Evolutionary conservation across 805 yeast species (phyloP).

Genomic region (Metschnikowia cubensis): DNA sequence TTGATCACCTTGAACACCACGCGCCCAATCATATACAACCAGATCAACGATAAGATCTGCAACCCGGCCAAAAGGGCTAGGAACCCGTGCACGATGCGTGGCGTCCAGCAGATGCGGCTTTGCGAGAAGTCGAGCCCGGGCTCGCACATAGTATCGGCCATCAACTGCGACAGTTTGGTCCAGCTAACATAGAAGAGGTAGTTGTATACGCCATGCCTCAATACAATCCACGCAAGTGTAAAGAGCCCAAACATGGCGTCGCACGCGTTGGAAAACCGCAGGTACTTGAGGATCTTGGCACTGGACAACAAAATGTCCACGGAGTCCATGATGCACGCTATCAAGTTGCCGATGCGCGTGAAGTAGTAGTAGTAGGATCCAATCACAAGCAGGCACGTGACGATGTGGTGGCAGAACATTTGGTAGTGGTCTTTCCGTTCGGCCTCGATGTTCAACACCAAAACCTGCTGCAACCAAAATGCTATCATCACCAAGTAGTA

Average conservation of each 20-base stretch:
- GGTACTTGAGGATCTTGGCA: constrained; percentile 76
- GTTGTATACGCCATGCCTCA: constrained; percentile 73
- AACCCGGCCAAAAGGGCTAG: constrained; percentile 56
- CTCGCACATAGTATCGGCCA: constrained; percentile 45
- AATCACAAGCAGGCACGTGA: constrained; percentile 61
- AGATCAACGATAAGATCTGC: constrained; percentile 60
- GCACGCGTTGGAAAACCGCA: constrained; percentile 56
- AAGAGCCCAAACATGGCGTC: constrained; percentile 68
- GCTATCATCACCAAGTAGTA: constrained; percentile 74
- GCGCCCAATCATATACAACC: constrained; percentile 71
- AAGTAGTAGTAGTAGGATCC: constrained; percentile 75
- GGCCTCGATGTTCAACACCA: constrained; percentile 73
- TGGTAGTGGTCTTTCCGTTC: constrained; percentile 78
- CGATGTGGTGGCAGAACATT: constrained; percentile 86
- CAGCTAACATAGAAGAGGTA: constrained; percentile 60
- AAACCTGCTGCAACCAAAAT: constrained; percentile 76
- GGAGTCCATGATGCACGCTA: constrained; percentile 76
- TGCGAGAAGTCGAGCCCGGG: constrained; percentile 17
- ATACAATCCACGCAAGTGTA: constrained; percentile 61
- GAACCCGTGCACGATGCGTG: constrained; percentile 43
- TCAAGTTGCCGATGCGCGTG: constrained; percentile 73
- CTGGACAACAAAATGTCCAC: constrained; percentile 68
- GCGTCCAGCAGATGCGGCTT: constrained; percentile 44
- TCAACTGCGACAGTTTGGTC: constrained; percentile 36
- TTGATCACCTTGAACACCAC: constrained; percentile 67